These are phyloP conservation scores for Daldinia sp. DNA, from an alignment of 2,329 filamentous ascomycete species.

Conservation along the genomic window DNA sequence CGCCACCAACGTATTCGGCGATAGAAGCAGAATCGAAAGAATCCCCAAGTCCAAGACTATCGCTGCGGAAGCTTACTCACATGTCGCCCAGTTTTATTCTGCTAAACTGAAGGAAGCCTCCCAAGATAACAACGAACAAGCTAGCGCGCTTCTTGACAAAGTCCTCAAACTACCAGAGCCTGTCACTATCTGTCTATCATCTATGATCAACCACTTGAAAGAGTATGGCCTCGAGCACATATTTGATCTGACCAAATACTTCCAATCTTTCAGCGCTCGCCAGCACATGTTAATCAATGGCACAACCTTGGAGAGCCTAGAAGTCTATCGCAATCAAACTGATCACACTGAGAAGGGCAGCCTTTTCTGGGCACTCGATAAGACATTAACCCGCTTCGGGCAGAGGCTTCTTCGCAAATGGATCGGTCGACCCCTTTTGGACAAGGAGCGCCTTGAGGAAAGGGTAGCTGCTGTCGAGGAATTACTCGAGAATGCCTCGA, in stretches of 20 bases:
- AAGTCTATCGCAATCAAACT: slow-evolving; percentile 95
- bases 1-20: slow-evolving; percentile 91
- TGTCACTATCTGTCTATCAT: slow-evolving; percentile 91
- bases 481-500: slow-evolving; percentile 76
- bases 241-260: slow-evolving; percentile 96
- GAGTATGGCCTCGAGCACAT: slow-evolving; percentile 96
- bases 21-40: slow-evolving; percentile 86
- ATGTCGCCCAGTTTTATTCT: slow-evolving; percentile 94
- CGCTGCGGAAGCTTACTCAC: slow-evolving; percentile 85
- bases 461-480: slow-evolving; percentile 89
- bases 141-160: slow-evolving; percentile 80
- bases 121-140: slow-evolving; percentile 63
- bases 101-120: slow-evolving; percentile 77
- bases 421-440: slow-evolving; percentile 90
- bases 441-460: slow-evolving; percentile 79
- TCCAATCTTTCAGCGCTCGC: slow-evolving; percentile 92
- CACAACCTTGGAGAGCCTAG: slow-evolving; percentile 91
- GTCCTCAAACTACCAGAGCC: slow-evolving; percentile 86
- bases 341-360: slow-evolving; percentile 88
- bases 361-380: slow-evolving; percentile 94
- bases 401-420: slow-evolving; percentile 90
- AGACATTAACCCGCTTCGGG: slow-evolving; percentile 90
- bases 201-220: slow-evolving; percentile 93
- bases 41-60: slow-evolving; percentile 82
- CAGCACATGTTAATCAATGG: slow-evolving; percentile 97